A percentile compares a stretch with the other conserved stretches of the same genome.
phyloP scores from a whole-genome alignment of 768 basidiomycete species.

The Kwoniella heveanensis region DNA sequence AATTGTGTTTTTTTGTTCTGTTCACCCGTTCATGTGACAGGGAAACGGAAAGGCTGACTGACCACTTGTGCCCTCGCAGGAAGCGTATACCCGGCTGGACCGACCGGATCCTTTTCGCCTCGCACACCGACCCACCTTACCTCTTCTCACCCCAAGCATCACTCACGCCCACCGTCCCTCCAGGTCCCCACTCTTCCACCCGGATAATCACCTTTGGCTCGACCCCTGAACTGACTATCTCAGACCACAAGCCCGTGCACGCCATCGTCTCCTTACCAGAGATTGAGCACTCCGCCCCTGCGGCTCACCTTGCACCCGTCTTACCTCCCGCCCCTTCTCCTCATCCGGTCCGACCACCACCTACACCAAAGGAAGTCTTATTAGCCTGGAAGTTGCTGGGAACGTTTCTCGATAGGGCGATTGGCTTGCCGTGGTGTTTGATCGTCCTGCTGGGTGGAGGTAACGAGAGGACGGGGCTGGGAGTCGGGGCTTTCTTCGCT shows the following conservation, averaged over 20 bases:
- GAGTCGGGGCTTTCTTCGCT: slow-evolving; percentile 39
- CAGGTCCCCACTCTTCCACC: slow-evolving; percentile 61
- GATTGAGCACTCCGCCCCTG: slow-evolving; percentile 41
- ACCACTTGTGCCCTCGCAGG: slow-evolving; percentile 25
- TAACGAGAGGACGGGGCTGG: slow-evolving; percentile 56
- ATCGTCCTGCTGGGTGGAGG: slow-evolving; percentile 77
- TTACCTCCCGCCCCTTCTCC: slow-evolving; percentile 57
- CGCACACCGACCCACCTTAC: slow-evolving; percentile 65
- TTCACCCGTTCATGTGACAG: too few relatives aligned
- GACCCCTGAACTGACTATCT: slow-evolving; percentile 66
- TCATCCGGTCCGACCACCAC: slow-evolving; percentile 29
- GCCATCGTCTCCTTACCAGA: slow-evolving; percentile 66
- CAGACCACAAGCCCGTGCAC: slow-evolving; percentile 94
- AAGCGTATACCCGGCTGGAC: slow-evolving; percentile 88
- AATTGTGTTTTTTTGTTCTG: too few relatives aligned
- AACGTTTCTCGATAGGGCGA: slow-evolving; percentile 67
- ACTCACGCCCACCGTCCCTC: slow-evolving; percentile 11
- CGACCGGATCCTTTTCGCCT: slow-evolving; percentile 81
- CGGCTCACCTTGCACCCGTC: slow-evolving; percentile 53
- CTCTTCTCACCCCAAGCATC: slow-evolving; percentile 28
- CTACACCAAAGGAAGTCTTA: slow-evolving; percentile 34
- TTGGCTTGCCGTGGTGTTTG: slow-evolving; percentile 80
- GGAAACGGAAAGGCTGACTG: slow-evolving; percentile 44
- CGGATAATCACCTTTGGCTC: slow-evolving; percentile 53
- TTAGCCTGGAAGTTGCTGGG: slow-evolving; percentile 62